Evolutionary conservation across 768 basidiomycete genomes (phyloP), one percentile per base, ranked within the genome.

Genomic region (Suillus variegatus): DNA sequence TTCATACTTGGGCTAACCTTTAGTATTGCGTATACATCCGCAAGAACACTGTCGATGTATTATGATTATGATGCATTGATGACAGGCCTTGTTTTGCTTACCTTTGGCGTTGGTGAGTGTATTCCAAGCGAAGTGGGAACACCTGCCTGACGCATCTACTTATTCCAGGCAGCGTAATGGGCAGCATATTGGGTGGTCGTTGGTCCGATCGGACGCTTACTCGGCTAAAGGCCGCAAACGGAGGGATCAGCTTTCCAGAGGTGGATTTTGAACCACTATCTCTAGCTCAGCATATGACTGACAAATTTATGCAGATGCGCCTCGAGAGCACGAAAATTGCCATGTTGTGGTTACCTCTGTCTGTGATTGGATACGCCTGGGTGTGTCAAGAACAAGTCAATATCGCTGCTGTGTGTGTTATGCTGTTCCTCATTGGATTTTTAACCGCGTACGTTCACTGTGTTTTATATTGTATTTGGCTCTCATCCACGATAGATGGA

Each of bases 281-380:
- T 43, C 4, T 22, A 22, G 18, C 41, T 25, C 56, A 20, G 20
- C 12, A 28, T 13, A 16, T 28, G 28, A n/a, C 49, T 56, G 38
- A 69, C 13, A 20, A 2, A 35, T 41, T 57, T 28, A 2, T 6
- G 13, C 64, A 93, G 90, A 89, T 92, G 85, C 88, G 93, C 6
- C 78, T 95, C 13, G 79, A 80, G 69, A 90, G 90, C 69, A 89
- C 88, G 3, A 76, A 84, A 36, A 70, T 80, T 7, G 87, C 84
- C 8, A 82, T 93, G 73, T 70, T 83, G 3, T 71, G 61, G 58
- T 67, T 82, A 40, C 89, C 94, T 3, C 83, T 83, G 0, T 82
- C 84, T 3, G 82, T 88, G 36, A 67, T 93, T 38, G 86, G 83
- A 0, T 92, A 91, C 73, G 95, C 86, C 3, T 96, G 93, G 94